These are phyloP conservation scores for Torulaspora maleeae DNA, from an alignment of 805 yeast genomes.

Conservation along the genomic window DNA sequence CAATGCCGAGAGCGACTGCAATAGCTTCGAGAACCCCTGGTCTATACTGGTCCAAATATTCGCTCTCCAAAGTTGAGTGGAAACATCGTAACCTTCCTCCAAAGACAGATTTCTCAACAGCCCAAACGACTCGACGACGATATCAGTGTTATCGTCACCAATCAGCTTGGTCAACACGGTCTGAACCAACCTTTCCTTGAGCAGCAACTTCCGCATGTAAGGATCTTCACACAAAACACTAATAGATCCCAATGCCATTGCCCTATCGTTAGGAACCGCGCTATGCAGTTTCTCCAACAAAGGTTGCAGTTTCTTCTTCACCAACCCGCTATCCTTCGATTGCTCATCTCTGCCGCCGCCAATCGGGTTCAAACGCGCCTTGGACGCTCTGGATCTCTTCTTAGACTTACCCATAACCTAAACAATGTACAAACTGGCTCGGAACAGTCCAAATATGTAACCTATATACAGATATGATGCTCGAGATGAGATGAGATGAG, in stretches of 20 bases:
- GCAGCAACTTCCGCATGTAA: conserved; percentile 52
- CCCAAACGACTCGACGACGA: conserved; percentile 77
- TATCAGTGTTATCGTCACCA: conserved; percentile 65
- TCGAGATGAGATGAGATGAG: conserved; percentile 14
- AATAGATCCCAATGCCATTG: conserved; percentile 72
- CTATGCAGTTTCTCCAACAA: conserved; percentile 61
- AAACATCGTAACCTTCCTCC: conserved; percentile 84
- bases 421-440: neutral
- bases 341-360: conserved; percentile 24
- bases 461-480: conserved; percentile 3
- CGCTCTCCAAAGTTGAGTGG: conserved; percentile 69
- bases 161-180: conserved; percentile 59
- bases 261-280: conserved; percentile 62
- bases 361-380: conserved; percentile 37
- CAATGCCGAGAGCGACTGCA: conserved; percentile 45
- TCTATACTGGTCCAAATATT: conserved; percentile 65
- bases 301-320: conserved; percentile 59
- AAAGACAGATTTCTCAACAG: conserved; percentile 71
- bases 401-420: conserved; percentile 66
- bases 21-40: conserved; percentile 47
- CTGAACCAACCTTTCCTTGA: conserved; percentile 69
- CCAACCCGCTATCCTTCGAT: conserved; percentile 46
- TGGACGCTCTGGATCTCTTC: conserved; percentile 54
- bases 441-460: neutral
- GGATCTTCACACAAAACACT: conserved; percentile 67